Evolutionary conservation across 441 rosid genomes (phyloP).

Genomic region (Dalechampia spathulata): DNA sequence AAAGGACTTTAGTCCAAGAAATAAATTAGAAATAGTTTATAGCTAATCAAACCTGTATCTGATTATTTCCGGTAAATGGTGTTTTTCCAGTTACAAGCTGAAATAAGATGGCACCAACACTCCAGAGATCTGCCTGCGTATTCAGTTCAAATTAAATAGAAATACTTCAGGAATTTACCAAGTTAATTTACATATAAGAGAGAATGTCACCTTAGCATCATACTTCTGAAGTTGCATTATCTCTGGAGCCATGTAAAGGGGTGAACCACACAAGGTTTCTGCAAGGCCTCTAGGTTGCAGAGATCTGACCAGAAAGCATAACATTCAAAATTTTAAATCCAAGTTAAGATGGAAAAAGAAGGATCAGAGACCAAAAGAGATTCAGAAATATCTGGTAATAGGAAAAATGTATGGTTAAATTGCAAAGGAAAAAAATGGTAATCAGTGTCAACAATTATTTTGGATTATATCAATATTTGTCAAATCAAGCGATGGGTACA

Average conservation of each 20-base stretch:
- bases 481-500: background rate
- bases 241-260: constrained; percentile 99
- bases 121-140: constrained; percentile 99
- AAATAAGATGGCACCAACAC: constrained; percentile 91
- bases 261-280: constrained; percentile 98
- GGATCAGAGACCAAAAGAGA: background rate
- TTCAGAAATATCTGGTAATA: background rate
- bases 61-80: constrained; percentile 87
- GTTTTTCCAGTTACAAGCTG: constrained; percentile 94
- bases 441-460: no score
- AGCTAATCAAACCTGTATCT: constrained; percentile 57
- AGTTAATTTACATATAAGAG: constrained; percentile 1
- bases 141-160: constrained; percentile 31
- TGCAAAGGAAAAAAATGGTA: no score
- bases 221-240: constrained; percentile 99
- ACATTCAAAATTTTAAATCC: background rate
- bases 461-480: no score
- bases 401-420: background rate
- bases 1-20: constrained; percentile 2
- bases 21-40: constrained; percentile 7
- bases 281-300: constrained; percentile 93
- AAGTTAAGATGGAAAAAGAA: background rate
- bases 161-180: constrained; percentile 3
- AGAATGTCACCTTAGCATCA: constrained; percentile 78
- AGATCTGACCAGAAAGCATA: constrained; percentile 50